Evolutionary conservation across 1,139 yeast species (phyloP).

Genomic region (Debaryomycetaceae sp.): DNA sequence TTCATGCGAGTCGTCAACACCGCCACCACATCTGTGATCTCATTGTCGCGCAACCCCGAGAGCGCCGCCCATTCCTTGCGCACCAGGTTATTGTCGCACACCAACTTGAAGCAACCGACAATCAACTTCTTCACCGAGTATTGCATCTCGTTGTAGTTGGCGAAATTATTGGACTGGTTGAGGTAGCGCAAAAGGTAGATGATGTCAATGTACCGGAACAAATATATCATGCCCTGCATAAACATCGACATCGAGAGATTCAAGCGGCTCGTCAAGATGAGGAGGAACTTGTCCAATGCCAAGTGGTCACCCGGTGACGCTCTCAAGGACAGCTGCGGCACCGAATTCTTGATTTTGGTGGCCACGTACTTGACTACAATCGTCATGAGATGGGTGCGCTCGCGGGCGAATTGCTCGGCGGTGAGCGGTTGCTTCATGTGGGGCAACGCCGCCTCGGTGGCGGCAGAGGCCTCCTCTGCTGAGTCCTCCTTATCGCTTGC

Average conservation of each 20-base stretch:
- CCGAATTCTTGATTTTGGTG: conserved; percentile 41
- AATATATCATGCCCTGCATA: conserved; percentile 40
- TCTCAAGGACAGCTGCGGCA: conserved; percentile 32
- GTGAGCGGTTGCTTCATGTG: conserved; percentile 5
- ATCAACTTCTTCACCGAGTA: conserved; percentile 41
- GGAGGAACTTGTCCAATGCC: conserved; percentile 40
- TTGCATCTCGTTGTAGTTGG: conserved; percentile 43
- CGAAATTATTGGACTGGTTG: conserved; percentile 45
- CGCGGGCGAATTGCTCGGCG: conserved; percentile 13
- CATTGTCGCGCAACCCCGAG: conserved; percentile 37
- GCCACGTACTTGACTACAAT: conserved; percentile 43
- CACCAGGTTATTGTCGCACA: conserved; percentile 17
- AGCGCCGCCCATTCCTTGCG: conserved; percentile 31
- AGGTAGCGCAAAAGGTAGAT: conserved; percentile 44
- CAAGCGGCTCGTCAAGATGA: conserved; percentile 36
- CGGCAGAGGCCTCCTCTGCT: conserved; percentile 1
- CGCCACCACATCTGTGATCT: conserved; percentile 34
- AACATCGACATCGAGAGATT: conserved; percentile 33
- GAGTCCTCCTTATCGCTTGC: conserved; percentile 4
- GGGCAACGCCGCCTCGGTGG: background rate
- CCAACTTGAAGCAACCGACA: conserved; percentile 42
- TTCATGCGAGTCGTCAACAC: conserved; percentile 39
- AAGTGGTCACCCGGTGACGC: conserved; percentile 22
- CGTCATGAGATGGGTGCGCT: conserved; percentile 36
- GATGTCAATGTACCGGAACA: conserved; percentile 48